Base-by-base conservation (phyloP, 768 basidiomycete species). In the Erythrobasidium yunnanense region DNA sequence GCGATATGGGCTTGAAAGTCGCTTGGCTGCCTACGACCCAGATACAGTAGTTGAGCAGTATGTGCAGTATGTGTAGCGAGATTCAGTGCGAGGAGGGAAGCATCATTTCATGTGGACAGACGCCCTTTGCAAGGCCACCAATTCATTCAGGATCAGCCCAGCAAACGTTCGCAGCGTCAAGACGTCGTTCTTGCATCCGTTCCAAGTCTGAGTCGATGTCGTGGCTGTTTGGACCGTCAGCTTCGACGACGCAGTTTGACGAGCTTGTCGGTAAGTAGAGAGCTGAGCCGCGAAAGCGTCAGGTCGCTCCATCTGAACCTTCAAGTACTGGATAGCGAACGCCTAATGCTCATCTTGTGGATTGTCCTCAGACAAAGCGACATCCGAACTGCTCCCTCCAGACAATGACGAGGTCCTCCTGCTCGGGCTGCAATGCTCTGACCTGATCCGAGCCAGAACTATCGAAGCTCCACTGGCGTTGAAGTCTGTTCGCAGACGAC, bases 381-480 rank as follows among this genome's bases (percentile, higher is more conserved):
- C 91, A 17, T 90, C 90, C 2, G 89, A 91, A 76, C 80, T 90
- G 25, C 77, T 90, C 57, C 88, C 90, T 38, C 81, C 83, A 51
- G 87, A 87, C 27, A 78, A 83, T 56, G 89, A 92, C 75, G 90
- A 96, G 76, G 90, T 97, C 38, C 89, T 90, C 7, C 81, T 90
- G 69, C 87, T 87, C 72, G 66, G 70, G 15, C 87, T 99, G 66
- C 90, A 96, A 75, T 89, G 96, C 80, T 90, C 90, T 70, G 95
- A 99, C 77, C 87, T 92, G 77, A 91, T 99, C 75, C 84, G 91
- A 58, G 89, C 89, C 4, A 92, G 93, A 79, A 83, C 87, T 45
- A 85, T 86, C 0, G 82, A 83, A 18, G 85, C 92, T 18, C 87
- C 87, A 77, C 84, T 87, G 67, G 87, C 93, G 2, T 87, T 91